Conservation (phyloP, 2,329 filamentous ascomycete genomes). For the Ascochyta viciae-villosae region DNA sequence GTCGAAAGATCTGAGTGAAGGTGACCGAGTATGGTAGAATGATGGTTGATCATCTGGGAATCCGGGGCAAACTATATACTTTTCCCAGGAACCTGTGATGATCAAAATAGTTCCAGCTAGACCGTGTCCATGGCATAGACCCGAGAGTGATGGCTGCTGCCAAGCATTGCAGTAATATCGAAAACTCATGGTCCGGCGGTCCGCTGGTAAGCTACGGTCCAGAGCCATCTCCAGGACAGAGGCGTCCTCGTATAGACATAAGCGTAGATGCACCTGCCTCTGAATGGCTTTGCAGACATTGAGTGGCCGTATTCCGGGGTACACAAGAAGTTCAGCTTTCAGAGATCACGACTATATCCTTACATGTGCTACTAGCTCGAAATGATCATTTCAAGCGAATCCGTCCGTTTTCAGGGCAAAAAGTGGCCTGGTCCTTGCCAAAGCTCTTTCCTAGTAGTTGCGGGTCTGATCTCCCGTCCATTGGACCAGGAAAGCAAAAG, state of each 20-base stretch:
- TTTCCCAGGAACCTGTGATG: conserved; percentile 20
- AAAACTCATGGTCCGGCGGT: conserved; percentile 45
- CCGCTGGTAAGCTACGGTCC: conserved; percentile 37
- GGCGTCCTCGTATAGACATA: conserved; percentile 42
- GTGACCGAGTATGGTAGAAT: conserved; percentile 23
- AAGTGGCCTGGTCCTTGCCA: background rate
- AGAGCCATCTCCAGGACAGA: conserved; percentile 28
- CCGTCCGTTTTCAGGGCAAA: background rate
- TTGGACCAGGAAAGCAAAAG: background rate
- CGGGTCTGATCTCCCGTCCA: background rate
- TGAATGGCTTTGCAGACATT: background rate
- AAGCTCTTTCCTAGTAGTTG: background rate
- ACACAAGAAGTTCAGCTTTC: conserved; percentile 6
- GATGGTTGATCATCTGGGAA: conserved; percentile 37
- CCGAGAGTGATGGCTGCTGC: conserved; percentile 17
- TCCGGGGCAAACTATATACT: conserved; percentile 43
- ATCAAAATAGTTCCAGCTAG: background rate
- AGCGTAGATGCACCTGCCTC: conserved; percentile 16
- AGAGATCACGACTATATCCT: background rate
- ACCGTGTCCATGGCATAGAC: background rate
- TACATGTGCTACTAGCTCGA: background rate
- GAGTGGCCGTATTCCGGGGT: conserved; percentile 24
- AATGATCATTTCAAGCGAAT: background rate
- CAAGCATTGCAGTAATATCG: conserved; percentile 44
- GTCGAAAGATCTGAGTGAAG: conserved; percentile 28